Conservation (phyloP, 768 basidiomycete genomes). For the Cyathus striatus region DNA sequence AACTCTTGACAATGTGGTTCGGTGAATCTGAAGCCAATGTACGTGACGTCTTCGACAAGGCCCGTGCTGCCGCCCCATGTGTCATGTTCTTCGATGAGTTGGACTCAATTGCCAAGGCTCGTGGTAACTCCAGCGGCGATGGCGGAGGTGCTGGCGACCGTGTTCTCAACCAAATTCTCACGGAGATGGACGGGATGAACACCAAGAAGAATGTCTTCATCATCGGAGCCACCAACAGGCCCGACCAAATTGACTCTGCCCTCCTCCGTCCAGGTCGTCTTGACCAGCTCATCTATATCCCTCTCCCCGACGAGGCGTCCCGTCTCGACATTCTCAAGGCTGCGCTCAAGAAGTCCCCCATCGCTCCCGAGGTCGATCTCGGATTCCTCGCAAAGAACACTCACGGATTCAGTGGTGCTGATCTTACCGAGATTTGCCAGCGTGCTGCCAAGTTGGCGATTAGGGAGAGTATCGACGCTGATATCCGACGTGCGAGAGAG, state of each 20-base stretch:
- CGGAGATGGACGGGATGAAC: constrained; percentile 99
- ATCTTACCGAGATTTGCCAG: constrained; percentile 99
- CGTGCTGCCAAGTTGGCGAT: constrained; percentile 97
- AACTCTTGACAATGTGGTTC: constrained; percentile 99
- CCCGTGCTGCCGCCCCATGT: constrained; percentile 96
- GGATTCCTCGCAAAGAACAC: constrained; percentile 85
- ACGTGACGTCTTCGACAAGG: constrained; percentile 99
- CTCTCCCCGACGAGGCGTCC: constrained; percentile 91
- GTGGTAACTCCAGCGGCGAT: constrained; percentile 83
- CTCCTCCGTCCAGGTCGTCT: constrained; percentile 96
- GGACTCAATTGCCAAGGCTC: constrained; percentile 97
- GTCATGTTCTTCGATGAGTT: constrained; percentile 99
- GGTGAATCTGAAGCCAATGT: constrained; percentile 99
- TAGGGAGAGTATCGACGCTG: constrained; percentile 89
- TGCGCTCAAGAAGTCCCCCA: constrained; percentile 86
- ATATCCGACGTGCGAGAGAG: constrained; percentile 77
- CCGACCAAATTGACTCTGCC: constrained; percentile 92
- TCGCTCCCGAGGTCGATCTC: constrained; percentile 80
- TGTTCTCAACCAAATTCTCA: constrained; percentile 94
- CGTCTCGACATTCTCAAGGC: constrained; percentile 91
- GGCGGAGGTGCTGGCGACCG: constrained; percentile 96
- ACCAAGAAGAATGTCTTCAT: constrained; percentile 99
- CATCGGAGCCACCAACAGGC: constrained; percentile 95
- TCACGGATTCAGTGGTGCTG: constrained; percentile 98
- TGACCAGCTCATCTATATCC: constrained; percentile 99